These are phyloP conservation scores for Colletotrichum sp. DNA, from an alignment of 2,329 filamentous ascomycete species.

Conservation along the genomic window DNA sequence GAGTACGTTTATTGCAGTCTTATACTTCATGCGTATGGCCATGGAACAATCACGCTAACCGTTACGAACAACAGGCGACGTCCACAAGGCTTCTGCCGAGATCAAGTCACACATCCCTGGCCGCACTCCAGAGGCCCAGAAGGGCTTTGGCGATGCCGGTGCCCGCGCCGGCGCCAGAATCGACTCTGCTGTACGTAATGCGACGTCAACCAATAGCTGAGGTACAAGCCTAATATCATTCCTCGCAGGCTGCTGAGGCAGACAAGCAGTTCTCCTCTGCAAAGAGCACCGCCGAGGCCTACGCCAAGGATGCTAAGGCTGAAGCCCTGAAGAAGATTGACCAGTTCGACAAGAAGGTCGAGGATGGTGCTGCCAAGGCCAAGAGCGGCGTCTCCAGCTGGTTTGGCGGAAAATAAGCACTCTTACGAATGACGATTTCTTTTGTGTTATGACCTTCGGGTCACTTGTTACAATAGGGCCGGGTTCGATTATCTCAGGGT, in stretches of 20 bases:
- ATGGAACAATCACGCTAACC: neutral
- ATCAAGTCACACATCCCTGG: slow-evolving; percentile 71
- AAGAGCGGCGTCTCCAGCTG: slow-evolving; percentile 85
- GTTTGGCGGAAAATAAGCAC: slow-evolving; percentile 71
- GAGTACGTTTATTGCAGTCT: slow-evolving; percentile 58
- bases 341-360: slow-evolving; percentile 82
- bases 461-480: neutral
- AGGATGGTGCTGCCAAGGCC: slow-evolving; percentile 78
- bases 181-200: slow-evolving; percentile 68
- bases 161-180: slow-evolving; percentile 65
- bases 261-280: slow-evolving; percentile 67
- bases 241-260: slow-evolving; percentile 62
- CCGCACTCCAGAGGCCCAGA: slow-evolving; percentile 66
- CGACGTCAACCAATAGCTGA: neutral
- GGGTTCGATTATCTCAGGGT: neutral
- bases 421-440: neutral
- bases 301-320: slow-evolving; percentile 67
- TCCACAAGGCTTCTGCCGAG: slow-evolving; percentile 70
- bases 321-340: slow-evolving; percentile 77
- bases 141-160: slow-evolving; percentile 58
- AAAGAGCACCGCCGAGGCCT: slow-evolving; percentile 64
- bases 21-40: neutral
- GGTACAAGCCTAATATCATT: slow-evolving; percentile 2
- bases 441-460: neutral
- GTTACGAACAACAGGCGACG: slow-evolving; percentile 66